These are phyloP conservation scores for Gaeumannomyces tritici DNA, from an alignment of 2,329 filamentous ascomycete species.

Conservation along the genomic window DNA sequence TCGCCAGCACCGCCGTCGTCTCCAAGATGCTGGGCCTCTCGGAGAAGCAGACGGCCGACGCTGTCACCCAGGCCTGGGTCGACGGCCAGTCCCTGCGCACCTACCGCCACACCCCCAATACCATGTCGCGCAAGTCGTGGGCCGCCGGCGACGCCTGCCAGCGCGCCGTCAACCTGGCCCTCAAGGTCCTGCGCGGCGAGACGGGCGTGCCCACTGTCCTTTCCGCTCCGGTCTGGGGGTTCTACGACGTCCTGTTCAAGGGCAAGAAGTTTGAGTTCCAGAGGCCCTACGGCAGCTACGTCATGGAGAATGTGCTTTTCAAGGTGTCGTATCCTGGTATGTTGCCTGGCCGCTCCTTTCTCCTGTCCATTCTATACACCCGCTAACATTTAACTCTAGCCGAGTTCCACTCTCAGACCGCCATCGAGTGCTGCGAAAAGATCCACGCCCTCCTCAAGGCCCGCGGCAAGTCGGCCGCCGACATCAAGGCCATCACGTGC, in stretches of 20 bases:
- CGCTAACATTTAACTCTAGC: constrained; percentile 31
- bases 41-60: constrained; percentile 88
- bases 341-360: constrained; percentile 14
- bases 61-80: constrained; percentile 94
- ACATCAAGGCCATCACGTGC: constrained; percentile 90
- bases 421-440: constrained; percentile 87
- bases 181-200: constrained; percentile 90
- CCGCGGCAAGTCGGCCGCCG: constrained; percentile 81
- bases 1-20: constrained; percentile 87
- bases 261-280: constrained; percentile 95
- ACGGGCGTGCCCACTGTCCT: constrained; percentile 85
- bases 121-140: constrained; percentile 99
- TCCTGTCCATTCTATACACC: too few species aligned
- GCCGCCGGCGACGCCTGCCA: constrained; percentile 97
- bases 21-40: constrained; percentile 87
- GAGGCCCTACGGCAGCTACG: constrained; percentile 91
- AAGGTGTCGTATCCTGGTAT: constrained; percentile 96
- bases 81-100: constrained; percentile 94
- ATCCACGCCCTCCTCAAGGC: constrained; percentile 75
- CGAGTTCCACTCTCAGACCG: constrained; percentile 98
- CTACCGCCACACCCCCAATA: constrained; percentile 96
- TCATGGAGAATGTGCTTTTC: constrained; percentile 99
- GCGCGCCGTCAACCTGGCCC: constrained; percentile 79
- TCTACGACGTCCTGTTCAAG: constrained; percentile 97
- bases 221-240: constrained; percentile 89